Percentiles rank a stretch among this genome's conserved stretches.
phyloP scores from a whole-genome alignment of 2,329 filamentous ascomycete genomes.

The Penicillium sclerotiorum region DNA sequence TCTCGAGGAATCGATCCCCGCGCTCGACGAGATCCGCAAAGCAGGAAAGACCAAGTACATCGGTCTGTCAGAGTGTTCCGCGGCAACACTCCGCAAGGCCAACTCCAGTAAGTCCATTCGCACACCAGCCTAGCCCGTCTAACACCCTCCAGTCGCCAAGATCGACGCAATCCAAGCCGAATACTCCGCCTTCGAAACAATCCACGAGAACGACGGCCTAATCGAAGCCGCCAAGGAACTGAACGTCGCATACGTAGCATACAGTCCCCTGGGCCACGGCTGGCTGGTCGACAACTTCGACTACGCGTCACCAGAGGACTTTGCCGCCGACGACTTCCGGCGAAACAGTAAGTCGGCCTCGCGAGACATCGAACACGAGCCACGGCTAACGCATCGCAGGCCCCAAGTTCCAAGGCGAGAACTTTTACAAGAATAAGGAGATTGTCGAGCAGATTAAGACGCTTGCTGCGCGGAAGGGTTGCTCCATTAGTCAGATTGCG shows the following conservation, averaged over 20 bases:
- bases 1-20: slow-evolving; percentile 51
- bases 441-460: slow-evolving; percentile 49
- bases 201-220: slow-evolving; percentile 45
- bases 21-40: slow-evolving; percentile 51
- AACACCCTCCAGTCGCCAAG: slow-evolving; percentile 43
- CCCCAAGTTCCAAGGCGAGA: slow-evolving; percentile 46
- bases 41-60: slow-evolving; percentile 54
- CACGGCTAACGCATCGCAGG: slow-evolving; percentile 10
- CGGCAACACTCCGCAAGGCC: slow-evolving; percentile 48
- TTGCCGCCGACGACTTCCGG: slow-evolving; percentile 47
- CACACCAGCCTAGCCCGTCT: background rate
- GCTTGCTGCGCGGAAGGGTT: slow-evolving; percentile 39
- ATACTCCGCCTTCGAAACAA: slow-evolving; percentile 48
- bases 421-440: slow-evolving; percentile 48
- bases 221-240: slow-evolving; percentile 48
- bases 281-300: slow-evolving; percentile 51
- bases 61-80: slow-evolving; percentile 53
- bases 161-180: slow-evolving; percentile 53
- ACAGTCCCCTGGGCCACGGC: slow-evolving; percentile 52
- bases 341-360: slow-evolving; percentile 29
- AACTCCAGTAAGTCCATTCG: slow-evolving; percentile 42
- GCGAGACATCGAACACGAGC: background rate
- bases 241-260: slow-evolving; percentile 49
- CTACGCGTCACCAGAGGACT: slow-evolving; percentile 50
- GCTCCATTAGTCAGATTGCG: slow-evolving; percentile 40